Conservation (phyloP, 768 basidiomycete species). For the Asterophora lycoperdoides region DNA sequence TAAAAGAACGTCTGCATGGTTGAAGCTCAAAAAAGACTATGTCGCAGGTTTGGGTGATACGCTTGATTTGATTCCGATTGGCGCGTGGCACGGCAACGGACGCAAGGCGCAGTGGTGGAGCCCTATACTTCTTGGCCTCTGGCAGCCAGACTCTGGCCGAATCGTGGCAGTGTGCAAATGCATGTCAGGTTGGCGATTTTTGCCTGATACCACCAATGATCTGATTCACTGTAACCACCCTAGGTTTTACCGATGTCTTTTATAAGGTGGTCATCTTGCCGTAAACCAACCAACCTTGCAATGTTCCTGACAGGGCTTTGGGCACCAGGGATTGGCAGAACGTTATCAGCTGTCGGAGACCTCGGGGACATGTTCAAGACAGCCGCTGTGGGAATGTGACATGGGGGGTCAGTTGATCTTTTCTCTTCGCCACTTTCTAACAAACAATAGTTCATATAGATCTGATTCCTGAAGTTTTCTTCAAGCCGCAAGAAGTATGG, state of each 20-base stretch:
- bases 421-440: slow-evolving; percentile 2
- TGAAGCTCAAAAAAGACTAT: slow-evolving; percentile 93
- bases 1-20: slow-evolving; percentile 81
- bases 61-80: slow-evolving; percentile 67
- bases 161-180: slow-evolving; percentile 85
- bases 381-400: slow-evolving; percentile 56
- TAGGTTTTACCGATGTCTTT: slow-evolving; percentile 82
- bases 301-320: slow-evolving; percentile 33
- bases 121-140: slow-evolving; percentile 76
- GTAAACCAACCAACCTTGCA: slow-evolving; percentile 11
- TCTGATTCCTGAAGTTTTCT: slow-evolving; percentile 62
- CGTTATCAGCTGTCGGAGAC: slow-evolving; percentile 54
- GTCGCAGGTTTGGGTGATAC: slow-evolving; percentile 75
- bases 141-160: slow-evolving; percentile 58
- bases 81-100: slow-evolving; percentile 89
- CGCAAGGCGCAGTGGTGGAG: slow-evolving; percentile 92
- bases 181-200: slow-evolving; percentile 61
- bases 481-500: slow-evolving; percentile 78
- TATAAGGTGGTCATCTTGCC: slow-evolving; percentile 50
- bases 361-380: slow-evolving; percentile 49
- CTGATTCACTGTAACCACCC: neutral
- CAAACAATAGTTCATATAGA: slow-evolving; percentile 34
- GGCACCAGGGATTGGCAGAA: slow-evolving; percentile 39
- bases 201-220: neutral
- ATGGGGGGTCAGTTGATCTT: slow-evolving; percentile 49